Conservation (phyloP, 148 eudicot genomes). For the Cornus kousa region DNA sequence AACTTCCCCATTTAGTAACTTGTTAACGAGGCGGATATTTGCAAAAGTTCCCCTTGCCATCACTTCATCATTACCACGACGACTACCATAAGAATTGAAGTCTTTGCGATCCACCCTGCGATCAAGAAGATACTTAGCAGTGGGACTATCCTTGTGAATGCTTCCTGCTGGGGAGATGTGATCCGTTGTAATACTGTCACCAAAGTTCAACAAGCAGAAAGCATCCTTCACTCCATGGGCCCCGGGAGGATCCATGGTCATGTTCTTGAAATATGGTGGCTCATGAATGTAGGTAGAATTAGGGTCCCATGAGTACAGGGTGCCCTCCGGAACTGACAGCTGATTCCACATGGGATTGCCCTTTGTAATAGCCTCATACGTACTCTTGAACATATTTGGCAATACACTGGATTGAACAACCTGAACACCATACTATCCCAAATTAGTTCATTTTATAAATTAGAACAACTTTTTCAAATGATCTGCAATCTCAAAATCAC, state of each 20-base stretch:
- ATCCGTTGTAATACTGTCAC: slow-evolving; percentile 54
- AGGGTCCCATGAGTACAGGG: slow-evolving; percentile 52
- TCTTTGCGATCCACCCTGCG: slow-evolving; percentile 54
- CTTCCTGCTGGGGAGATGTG: slow-evolving; percentile 58
- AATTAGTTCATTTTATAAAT: not conserved
- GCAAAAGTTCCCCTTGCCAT: slow-evolving; percentile 63
- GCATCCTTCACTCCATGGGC: slow-evolving; percentile 51
- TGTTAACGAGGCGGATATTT: slow-evolving; percentile 50
- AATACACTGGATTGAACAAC: slow-evolving; percentile 56
- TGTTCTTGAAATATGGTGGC: slow-evolving; percentile 54
- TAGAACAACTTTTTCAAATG: not conserved
- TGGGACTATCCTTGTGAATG: slow-evolving; percentile 54
- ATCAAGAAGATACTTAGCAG: slow-evolving; percentile 43
- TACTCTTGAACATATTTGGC: slow-evolving; percentile 54
- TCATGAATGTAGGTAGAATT: slow-evolving; percentile 56
- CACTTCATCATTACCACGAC: slow-evolving; percentile 59
- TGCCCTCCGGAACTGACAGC: slow-evolving; percentile 33
- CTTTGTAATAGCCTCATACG: slow-evolving; percentile 46
- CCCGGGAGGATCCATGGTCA: slow-evolving; percentile 61
- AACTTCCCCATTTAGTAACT: slow-evolving; percentile 51
- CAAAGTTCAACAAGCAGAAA: slow-evolving; percentile 52
- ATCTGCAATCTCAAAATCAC: not conserved
- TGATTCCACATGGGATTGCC: slow-evolving; percentile 59
- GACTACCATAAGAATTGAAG: slow-evolving; percentile 59
- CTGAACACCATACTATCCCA: slow-evolving; percentile 14